These are phyloP conservation scores for Omphalotus guepiniiformis DNA, from an alignment of 768 basidiomycete species.

Conservation along the genomic window DNA sequence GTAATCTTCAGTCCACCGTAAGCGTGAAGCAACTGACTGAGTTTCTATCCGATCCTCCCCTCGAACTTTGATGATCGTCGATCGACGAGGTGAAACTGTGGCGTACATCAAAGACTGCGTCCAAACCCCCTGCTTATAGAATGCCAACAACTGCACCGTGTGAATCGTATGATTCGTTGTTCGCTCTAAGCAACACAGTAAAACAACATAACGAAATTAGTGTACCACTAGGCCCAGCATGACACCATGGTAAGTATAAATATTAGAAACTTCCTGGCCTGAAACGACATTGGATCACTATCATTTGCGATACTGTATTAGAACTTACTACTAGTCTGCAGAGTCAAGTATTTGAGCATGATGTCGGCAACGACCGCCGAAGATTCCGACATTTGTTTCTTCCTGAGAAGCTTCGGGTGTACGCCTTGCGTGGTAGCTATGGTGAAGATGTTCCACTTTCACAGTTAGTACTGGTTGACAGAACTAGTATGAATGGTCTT, in stretches of 20 bases:
- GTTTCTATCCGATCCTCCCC: constrained; percentile 54
- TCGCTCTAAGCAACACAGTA: constrained; percentile 54
- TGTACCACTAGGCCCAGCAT: constrained; percentile 42
- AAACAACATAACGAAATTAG: constrained; percentile 27
- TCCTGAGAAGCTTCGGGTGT: constrained; percentile 72
- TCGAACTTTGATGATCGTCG: constrained; percentile 42
- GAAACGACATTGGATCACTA: not conserved
- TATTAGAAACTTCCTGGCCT: constrained; percentile 23
- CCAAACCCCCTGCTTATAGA: constrained; percentile 70
- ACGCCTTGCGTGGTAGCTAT: constrained; percentile 76
- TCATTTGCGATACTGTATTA: not conserved
- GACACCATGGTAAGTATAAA: constrained; percentile 44
- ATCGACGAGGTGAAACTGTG: constrained; percentile 53
- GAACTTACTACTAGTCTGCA: constrained; percentile 48
- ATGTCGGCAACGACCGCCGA: constrained; percentile 68
- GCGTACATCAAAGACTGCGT: constrained; percentile 59
- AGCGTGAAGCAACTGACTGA: constrained; percentile 66
- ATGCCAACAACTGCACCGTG: constrained; percentile 74
- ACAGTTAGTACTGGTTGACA: too few species aligned
- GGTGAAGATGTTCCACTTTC: too few species aligned
- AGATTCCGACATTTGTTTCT: constrained; percentile 69
- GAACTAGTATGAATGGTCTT: constrained; percentile 20
- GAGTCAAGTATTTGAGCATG: constrained; percentile 64
- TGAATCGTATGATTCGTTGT: constrained; percentile 70
- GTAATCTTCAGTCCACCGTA: constrained; percentile 80